Evolutionary conservation across 2,329 filamentous ascomycete species (phyloP), one percentile per base, ranked within the genome.

Genomic region (Fonsecaea erecta): DNA sequence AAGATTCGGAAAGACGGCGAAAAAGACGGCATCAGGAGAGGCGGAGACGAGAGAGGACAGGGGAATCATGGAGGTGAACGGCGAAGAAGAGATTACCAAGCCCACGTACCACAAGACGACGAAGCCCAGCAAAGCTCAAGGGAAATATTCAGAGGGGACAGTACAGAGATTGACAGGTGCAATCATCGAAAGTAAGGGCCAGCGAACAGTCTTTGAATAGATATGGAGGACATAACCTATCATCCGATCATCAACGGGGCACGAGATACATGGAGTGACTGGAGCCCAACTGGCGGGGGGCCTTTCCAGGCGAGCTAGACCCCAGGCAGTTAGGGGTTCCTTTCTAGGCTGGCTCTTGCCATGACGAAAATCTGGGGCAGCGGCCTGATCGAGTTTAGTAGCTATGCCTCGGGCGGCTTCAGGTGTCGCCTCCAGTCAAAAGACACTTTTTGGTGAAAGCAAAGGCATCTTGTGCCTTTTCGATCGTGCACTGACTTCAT

Each of bases 1-100:
- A 83, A 87, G 95, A 1, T 98, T 90, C 74, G 90, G 92, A 69
- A 94, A 93, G 77, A 89, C 89, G 46, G 85, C 83, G 21, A 80
- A 78, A 68, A 77, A 77, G 71, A 66, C 68, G 67, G 65, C 69
- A 73, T 71, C 65, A 69, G 52, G 40, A 16, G 52, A 64, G 34
- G 53, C 28, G 35, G 48, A 79, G 74, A 76, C 18, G 12, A 74
- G 52, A 74, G 46, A 70, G 77, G 63, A 80, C 78, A 71, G 81
- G 81, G 64, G 78, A 79, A 32, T 30, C 16, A 57, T 24, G 3
- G 34, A 64, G 21, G 46, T 18, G 11, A 32, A 40, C 24, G 46
- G 18, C 32, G 35, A 18, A 34, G n/a, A 53, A 11, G 43, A 56
- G 21, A 52, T 60, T 3, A n/a, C 46, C 28, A 24, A 28, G 37